These are phyloP conservation scores for Polytrichum formosum DNA, from an alignment of 225 moss, liverwort and hornwort genomes.

Conservation along the genomic window DNA sequence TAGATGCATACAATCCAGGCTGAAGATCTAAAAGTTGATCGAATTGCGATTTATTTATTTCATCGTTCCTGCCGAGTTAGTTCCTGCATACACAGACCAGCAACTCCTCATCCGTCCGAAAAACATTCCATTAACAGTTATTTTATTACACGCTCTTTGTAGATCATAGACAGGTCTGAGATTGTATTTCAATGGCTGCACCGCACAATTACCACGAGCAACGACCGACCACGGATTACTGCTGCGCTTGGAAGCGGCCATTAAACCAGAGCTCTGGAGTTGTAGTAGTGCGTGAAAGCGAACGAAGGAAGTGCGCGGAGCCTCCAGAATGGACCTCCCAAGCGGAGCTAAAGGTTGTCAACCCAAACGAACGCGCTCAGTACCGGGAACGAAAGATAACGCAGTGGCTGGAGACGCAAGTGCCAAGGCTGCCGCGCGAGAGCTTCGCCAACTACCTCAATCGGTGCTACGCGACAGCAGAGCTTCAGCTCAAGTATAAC, in stretches of 20 bases:
- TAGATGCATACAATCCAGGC: no score
- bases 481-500: slow-evolving; percentile 22
- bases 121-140: no score
- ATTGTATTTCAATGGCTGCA: not conserved
- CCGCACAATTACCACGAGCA: not conserved
- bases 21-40: no score
- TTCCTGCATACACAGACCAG: no score
- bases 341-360: not conserved
- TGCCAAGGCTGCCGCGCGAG: not conserved
- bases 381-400: slow-evolving; percentile 29
- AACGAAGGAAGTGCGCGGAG: slow-evolving; percentile 10
- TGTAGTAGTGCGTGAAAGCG: slow-evolving; percentile 6
- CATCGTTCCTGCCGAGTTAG: no score
- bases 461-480: slow-evolving; percentile 13
- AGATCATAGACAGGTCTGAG: no score
- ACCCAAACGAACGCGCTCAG: not conserved
- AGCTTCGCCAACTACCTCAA: not conserved
- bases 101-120: no score
- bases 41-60: no score
- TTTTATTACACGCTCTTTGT: no score
- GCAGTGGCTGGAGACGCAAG: slow-evolving; percentile 18
- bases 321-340: slow-evolving; percentile 22
- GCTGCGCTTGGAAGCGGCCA: slow-evolving; percentile 18
- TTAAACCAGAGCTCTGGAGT: slow-evolving; percentile 8
- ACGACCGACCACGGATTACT: slow-evolving; percentile 5